A percentile compares a stretch with the other conserved stretches of the same genome.
phyloP scores from a whole-genome alignment of 2,329 filamentous ascomycete species.

The Aplosporella prunicola region DNA sequence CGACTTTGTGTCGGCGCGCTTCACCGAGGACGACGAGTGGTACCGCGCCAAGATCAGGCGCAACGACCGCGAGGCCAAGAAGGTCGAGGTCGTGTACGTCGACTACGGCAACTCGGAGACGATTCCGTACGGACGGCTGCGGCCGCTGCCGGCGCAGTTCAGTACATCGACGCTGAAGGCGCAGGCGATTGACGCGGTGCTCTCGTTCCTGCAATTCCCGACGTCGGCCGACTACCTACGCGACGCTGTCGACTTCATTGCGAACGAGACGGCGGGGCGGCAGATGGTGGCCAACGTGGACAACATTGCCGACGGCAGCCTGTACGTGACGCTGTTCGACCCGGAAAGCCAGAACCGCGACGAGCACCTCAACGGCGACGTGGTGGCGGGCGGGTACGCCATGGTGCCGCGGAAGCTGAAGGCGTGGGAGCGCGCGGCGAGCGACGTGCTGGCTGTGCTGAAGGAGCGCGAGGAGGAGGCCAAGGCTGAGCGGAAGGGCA shows the following conservation, averaged over 20 bases:
- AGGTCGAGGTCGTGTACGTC: slow-evolving; percentile 84
- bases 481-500: slow-evolving; percentile 70
- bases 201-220: slow-evolving; percentile 86
- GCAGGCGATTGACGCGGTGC: slow-evolving; percentile 76
- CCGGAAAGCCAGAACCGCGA: slow-evolving; percentile 53
- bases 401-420: slow-evolving; percentile 91
- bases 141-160: slow-evolving; percentile 78
- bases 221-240: slow-evolving; percentile 70
- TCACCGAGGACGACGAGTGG: slow-evolving; percentile 83
- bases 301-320: slow-evolving; percentile 67
- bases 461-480: slow-evolving; percentile 67
- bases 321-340: slow-evolving; percentile 84
- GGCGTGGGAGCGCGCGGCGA: slow-evolving; percentile 75
- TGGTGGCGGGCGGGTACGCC: slow-evolving; percentile 72
- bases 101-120: slow-evolving; percentile 95
- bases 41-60: slow-evolving; percentile 85
- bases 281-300: slow-evolving; percentile 88
- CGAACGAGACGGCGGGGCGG: slow-evolving; percentile 62
- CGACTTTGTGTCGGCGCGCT: slow-evolving; percentile 83
- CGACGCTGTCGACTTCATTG: slow-evolving; percentile 69
- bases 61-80: slow-evolving; percentile 80
- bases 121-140: slow-evolving; percentile 73
- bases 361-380: slow-evolving; percentile 81
- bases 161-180: slow-evolving; percentile 62
- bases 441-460: slow-evolving; percentile 61